A percentile compares a stretch with the other conserved stretches of the same genome.
These are phyloP conservation scores for Pleurotus salmoneostramineus DNA, from an alignment of 768 basidiomycete species.

Conservation along the genomic window DNA sequence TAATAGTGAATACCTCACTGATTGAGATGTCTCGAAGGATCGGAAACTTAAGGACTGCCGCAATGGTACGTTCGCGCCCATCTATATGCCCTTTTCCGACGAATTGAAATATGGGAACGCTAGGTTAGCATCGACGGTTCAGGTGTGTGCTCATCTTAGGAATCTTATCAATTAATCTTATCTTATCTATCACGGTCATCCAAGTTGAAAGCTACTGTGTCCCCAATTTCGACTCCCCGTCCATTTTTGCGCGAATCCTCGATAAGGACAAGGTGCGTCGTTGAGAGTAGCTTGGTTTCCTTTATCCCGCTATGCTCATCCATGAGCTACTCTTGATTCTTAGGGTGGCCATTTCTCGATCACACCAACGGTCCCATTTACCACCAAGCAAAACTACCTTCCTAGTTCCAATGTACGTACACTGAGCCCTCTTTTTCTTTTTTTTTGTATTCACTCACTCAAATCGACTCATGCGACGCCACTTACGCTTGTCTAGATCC, in stretches of 20 bases:
- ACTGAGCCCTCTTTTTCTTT: neutral
- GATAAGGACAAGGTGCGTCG: conserved; percentile 68
- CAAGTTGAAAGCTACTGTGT: conserved; percentile 90
- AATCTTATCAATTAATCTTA: neutral
- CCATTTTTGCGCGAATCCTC: conserved; percentile 84
- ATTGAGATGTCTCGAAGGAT: conserved; percentile 42
- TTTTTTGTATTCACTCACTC: neutral
- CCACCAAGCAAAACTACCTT: conserved; percentile 79
- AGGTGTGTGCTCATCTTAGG: conserved; percentile 34
- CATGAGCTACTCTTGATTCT: neutral
- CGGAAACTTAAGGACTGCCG: conserved; percentile 81
- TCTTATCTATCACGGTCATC: neutral
- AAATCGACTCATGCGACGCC: neutral
- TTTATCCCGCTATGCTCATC: neutral
- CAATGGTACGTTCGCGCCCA: conserved; percentile 31
- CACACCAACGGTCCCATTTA: conserved; percentile 64
- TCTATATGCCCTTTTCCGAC: neutral
- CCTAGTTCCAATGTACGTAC: conserved; percentile 72
- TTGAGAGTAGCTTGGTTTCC: neutral
- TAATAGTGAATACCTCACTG: neutral
- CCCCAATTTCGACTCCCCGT: conserved; percentile 92
- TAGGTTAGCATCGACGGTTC: conserved; percentile 77
- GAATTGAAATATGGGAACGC: neutral
- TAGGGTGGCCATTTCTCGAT: conserved; percentile 91
- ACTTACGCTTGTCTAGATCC: conserved; percentile 41